Evolutionary conservation across 768 basidiomycete species (phyloP).

Genomic region (Suillus americanus): DNA sequence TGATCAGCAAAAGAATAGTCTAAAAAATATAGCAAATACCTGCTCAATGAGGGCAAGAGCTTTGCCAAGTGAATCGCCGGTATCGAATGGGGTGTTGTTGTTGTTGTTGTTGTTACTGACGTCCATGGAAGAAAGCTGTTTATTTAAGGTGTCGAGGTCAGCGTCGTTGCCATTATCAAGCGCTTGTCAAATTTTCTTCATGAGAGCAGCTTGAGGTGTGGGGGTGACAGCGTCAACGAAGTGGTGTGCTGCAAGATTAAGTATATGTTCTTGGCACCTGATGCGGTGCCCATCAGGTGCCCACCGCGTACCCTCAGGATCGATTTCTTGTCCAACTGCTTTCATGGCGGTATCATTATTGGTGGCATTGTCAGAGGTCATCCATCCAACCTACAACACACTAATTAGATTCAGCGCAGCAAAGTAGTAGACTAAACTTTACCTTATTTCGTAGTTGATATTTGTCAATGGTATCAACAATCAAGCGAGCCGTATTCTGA

Average conservation of each 20-base stretch:
- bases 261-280: background rate
- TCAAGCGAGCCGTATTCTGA: background rate
- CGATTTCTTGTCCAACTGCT: background rate
- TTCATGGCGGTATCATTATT: background rate
- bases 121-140: no score
- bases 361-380: background rate
- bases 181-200: no score
- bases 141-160: no score
- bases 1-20: background rate
- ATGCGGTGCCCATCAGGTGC: background rate
- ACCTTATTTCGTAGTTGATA: background rate
- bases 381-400: background rate
- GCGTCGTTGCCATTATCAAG: no score
- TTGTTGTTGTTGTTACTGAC: no score
- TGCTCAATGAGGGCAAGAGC: no score
- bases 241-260: background rate
- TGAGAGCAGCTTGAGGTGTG: no score
- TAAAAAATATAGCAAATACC: no score
- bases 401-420: background rate
- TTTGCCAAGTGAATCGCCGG: background rate
- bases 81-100: no score
- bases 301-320: background rate
- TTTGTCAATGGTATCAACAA: background rate
- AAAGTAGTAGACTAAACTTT: background rate
- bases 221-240: no score